Conservation (phyloP, 1,139 yeast species). For the Starmera stellimalicola region DNA sequence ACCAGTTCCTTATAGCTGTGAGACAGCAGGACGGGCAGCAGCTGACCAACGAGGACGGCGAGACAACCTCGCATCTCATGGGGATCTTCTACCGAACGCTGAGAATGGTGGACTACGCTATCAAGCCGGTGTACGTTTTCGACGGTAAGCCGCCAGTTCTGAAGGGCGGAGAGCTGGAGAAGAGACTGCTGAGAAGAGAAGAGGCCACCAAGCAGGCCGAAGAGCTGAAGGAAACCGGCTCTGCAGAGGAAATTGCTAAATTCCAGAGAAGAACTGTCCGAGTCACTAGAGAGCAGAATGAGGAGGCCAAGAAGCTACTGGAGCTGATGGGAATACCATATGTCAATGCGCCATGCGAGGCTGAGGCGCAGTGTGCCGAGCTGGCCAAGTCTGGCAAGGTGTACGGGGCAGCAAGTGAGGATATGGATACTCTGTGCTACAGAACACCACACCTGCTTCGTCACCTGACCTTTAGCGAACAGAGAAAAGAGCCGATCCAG, state of each 20-base stretch:
- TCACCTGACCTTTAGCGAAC: conserved; percentile 89
- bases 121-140: conserved; percentile 92
- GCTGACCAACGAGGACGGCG: conserved; percentile 79
- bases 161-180: conserved; percentile 88
- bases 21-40: conserved; percentile 97
- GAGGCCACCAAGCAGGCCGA: conserved; percentile 74
- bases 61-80: conserved; percentile 90
- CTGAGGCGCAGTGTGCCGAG: conserved; percentile 97
- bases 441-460: conserved; percentile 76
- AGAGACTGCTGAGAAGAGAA: conserved; percentile 71
- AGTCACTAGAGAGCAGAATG: conserved; percentile 85
- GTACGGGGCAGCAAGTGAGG: conserved; percentile 96
- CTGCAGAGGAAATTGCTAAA: conserved; percentile 65
- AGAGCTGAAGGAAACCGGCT: conserved; percentile 68
- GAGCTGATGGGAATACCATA: conserved; percentile 91
- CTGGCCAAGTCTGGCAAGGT: conserved; percentile 83
- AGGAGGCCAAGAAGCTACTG: conserved; percentile 77
- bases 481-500: conserved; percentile 84
- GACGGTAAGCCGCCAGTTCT: conserved; percentile 87
- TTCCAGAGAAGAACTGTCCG: conserved; percentile 83
- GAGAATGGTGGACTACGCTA: conserved; percentile 79
- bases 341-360: conserved; percentile 93
- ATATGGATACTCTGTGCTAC: conserved; percentile 96
- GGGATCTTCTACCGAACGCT: conserved; percentile 93
- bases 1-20: conserved; percentile 91